A percentile compares a stretch with the other conserved stretches of the same genome.
These are phyloP conservation scores for Vitis rotundifolia DNA, from an alignment of 164 flowering plant species.

Conservation along the genomic window DNA sequence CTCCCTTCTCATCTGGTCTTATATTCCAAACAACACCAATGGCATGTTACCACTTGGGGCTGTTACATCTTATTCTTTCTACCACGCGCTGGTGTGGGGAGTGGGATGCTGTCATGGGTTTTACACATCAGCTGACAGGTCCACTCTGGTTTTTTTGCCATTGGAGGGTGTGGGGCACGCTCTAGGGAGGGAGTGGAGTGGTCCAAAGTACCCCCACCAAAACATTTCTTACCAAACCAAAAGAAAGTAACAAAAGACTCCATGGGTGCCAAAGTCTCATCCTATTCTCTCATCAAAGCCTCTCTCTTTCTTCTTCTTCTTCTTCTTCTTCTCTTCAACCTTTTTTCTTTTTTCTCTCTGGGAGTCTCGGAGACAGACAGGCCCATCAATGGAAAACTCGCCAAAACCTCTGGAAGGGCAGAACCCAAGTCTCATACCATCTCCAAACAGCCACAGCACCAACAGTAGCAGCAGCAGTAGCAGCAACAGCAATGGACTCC, in stretches of 20 bases:
- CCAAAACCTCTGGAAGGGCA: conserved; percentile 18
- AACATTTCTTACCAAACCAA: conserved; percentile 40
- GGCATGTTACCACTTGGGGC: conserved; percentile 14
- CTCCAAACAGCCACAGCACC: conserved; percentile 27
- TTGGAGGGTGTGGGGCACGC: neutral
- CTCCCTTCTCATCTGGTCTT: conserved; percentile 17
- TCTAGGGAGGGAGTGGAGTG: neutral
- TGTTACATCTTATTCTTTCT: neutral
- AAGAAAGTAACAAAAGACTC: conserved; percentile 13
- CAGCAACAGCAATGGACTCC: conserved; percentile 22
- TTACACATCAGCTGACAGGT: neutral
- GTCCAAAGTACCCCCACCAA: conserved; percentile 21
- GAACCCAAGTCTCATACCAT: conserved; percentile 20
- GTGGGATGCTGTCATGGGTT: no score
- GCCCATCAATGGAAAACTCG: conserved; percentile 38
- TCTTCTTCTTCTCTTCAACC: neutral
- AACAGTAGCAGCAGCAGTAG: conserved; percentile 26
- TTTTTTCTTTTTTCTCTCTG: conserved; percentile 1
- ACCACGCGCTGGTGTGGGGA: neutral
- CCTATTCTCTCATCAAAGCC: conserved; percentile 9
- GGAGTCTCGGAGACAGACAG: neutral
- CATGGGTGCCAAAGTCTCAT: conserved; percentile 4
- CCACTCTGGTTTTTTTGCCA: neutral
- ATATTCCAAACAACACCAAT: conserved; percentile 32
- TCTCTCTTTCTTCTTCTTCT: neutral